Conservation (phyloP, 805 yeast species). For the Saturnispora gosingensis region DNA sequence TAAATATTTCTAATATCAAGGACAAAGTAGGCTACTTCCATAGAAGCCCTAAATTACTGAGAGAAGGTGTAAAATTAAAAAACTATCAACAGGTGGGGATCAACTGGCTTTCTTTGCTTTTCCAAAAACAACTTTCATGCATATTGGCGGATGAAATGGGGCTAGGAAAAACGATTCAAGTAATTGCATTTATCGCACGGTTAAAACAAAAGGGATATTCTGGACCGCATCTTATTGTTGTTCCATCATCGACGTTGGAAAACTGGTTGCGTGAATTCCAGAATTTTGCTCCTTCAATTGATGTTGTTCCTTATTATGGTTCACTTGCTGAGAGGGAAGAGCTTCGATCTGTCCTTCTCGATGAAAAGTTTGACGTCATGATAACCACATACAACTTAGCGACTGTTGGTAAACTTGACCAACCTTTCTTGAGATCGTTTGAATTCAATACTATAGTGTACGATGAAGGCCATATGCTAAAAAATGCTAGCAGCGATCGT, state of each 20-base stretch:
- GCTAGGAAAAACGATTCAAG: constrained; percentile 93
- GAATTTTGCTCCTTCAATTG: constrained; percentile 73
- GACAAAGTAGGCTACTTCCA: constrained; percentile 38
- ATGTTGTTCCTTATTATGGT: constrained; percentile 92
- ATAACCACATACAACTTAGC: constrained; percentile 94
- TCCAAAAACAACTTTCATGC: constrained; percentile 73
- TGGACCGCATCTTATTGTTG: constrained; percentile 90
- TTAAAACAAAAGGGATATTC: constrained; percentile 49
- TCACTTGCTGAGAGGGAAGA: constrained; percentile 77
- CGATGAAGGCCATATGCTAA: constrained; percentile 97
- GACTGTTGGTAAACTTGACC: constrained; percentile 75
- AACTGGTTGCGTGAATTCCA: constrained; percentile 95
- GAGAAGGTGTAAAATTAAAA: constrained; percentile 60
- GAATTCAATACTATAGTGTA: constrained; percentile 82
- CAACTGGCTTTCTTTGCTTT: constrained; percentile 82
- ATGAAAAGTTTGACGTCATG: constrained; percentile 66
- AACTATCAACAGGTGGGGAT: constrained; percentile 95
- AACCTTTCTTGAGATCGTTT: constrained; percentile 62
- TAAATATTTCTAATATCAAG: constrained; percentile 15
- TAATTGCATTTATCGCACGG: constrained; percentile 82
- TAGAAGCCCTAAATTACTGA: constrained; percentile 61
- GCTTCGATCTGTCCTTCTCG: constrained; percentile 59
- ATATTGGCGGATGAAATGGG: constrained; percentile 99
- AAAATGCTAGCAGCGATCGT: constrained; percentile 81
- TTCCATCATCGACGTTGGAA: constrained; percentile 93